A percentile compares a stretch with the other conserved stretches of the same genome.
These are phyloP conservation scores for Leccinum pachyderme DNA, from an alignment of 1,284 basidiomycete genomes.

Conservation along the genomic window DNA sequence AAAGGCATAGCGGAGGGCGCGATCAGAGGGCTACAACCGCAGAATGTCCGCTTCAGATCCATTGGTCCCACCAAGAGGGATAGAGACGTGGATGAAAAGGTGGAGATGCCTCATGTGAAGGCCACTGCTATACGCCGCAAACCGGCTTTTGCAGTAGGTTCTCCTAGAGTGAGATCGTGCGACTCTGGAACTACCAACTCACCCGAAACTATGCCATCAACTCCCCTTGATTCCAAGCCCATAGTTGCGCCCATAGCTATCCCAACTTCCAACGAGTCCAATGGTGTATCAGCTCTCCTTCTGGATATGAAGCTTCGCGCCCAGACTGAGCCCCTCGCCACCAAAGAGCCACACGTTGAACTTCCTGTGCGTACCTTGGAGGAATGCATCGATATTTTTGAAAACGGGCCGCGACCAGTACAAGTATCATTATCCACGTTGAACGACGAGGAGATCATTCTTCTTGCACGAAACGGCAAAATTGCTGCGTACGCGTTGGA, in stretches of 20 bases:
- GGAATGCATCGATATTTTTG: constrained; percentile 84
- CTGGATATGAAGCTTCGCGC: constrained; percentile 47
- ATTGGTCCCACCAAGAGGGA: constrained; percentile 34
- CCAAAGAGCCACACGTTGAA: constrained; percentile 18
- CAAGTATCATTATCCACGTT: constrained; percentile 57
- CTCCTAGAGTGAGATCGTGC: constrained; percentile 13
- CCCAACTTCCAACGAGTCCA: constrained; percentile 17
- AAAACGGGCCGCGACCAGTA: constrained; percentile 74
- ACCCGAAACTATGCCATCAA: constrained; percentile 18
- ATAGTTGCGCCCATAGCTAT: constrained; percentile 29
- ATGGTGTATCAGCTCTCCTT: constrained; percentile 42
- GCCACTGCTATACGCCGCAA: constrained; percentile 15
- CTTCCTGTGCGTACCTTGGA: constrained; percentile 58
- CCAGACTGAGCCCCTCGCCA: constrained; percentile 23
- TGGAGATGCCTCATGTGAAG: constrained; percentile 11
- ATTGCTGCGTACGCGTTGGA: constrained; percentile 93
- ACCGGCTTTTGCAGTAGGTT: constrained; percentile 28
- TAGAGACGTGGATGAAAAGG: constrained; percentile 25
- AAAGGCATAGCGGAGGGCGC: constrained; percentile 66
- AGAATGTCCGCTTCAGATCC: constrained; percentile 46
- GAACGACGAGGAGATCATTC: constrained; percentile 90
- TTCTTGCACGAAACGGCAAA: constrained; percentile 90
- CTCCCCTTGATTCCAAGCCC: constrained; percentile 12
- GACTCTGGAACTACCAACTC: constrained; percentile 19
- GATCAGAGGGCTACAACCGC: constrained; percentile 40